phyloP scores from a whole-genome alignment of 805 yeast species.

The Cyberlindnera mycetangii region DNA sequence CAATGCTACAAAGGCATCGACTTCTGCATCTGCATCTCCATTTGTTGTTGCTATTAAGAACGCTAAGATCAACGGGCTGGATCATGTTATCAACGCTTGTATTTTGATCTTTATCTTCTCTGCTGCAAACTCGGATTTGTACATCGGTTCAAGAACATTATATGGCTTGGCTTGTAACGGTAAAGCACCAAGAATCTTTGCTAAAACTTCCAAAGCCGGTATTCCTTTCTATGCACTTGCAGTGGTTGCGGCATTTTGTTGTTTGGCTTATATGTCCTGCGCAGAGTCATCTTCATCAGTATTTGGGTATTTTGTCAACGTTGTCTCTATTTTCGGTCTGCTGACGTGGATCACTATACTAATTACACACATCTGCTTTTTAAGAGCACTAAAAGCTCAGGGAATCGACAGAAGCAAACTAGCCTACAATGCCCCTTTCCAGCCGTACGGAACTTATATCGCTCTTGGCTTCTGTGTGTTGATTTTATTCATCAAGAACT shows the following conservation, averaged over 20 bases:
- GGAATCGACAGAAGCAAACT: conserved; percentile 46
- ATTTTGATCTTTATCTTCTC: conserved; percentile 75
- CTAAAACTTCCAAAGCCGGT: conserved; percentile 52
- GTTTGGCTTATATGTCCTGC: conserved; percentile 69
- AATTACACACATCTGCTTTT: conserved; percentile 63
- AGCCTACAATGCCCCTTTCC: conserved; percentile 62
- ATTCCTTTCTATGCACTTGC: conserved; percentile 62
- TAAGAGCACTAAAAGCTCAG: conserved; percentile 63
- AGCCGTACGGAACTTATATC: conserved; percentile 63
- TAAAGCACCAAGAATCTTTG: conserved; percentile 66
- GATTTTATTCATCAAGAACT: conserved; percentile 63
- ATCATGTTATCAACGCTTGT: conserved; percentile 75
- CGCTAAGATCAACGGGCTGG: conserved; percentile 62
- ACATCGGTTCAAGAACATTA: conserved; percentile 72
- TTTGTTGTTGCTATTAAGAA: conserved; percentile 77
- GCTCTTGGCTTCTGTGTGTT: conserved; percentile 53
- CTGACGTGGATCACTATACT: conserved; percentile 73
- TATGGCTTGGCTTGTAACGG: conserved; percentile 72
- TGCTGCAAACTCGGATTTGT: conserved; percentile 77
- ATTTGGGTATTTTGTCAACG: conserved; percentile 69
- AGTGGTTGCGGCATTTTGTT: conserved; percentile 49
- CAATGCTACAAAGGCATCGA: conserved; percentile 44
- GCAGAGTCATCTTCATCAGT: conserved; percentile 53
- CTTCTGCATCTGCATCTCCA: conserved; percentile 74
- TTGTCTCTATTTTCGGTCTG: conserved; percentile 72